Conservation (phyloP, 768 basidiomycete genomes). For the Piloderma croceum region DNA sequence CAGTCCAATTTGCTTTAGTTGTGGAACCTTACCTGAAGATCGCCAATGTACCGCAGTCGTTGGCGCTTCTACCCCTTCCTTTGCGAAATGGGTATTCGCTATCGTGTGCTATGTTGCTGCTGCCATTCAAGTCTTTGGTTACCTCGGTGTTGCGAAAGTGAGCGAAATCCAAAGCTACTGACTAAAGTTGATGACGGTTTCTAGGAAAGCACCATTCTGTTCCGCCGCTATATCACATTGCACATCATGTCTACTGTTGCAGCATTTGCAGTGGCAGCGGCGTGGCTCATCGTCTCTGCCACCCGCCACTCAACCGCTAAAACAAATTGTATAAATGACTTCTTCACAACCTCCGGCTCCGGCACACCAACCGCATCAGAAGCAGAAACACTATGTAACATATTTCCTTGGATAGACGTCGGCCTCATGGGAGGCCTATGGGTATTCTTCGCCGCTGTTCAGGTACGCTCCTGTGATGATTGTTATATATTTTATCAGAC, state of each 20-base stretch:
- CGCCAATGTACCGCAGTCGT: conserved; percentile 54
- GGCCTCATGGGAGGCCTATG: conserved; percentile 90
- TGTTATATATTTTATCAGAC: conserved; percentile 22
- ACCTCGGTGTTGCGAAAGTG: conserved; percentile 78
- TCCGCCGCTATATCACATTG: conserved; percentile 52
- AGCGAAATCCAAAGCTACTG: conserved; percentile 15
- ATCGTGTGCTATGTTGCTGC: conserved; percentile 73
- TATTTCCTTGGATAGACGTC: conserved; percentile 89
- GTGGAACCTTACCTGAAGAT: conserved; percentile 1
- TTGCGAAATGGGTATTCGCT: conserved; percentile 69
- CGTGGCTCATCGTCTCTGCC: conserved; percentile 79
- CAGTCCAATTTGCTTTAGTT: conserved; percentile 23
- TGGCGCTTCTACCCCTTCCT: conserved; percentile 76
- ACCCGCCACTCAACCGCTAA: conserved; percentile 69
- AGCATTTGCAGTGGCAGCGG: conserved; percentile 73
- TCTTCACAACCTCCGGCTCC: conserved; percentile 45
- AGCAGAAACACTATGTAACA: conserved; percentile 72
- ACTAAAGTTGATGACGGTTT: background rate
- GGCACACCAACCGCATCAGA: conserved; percentile 26
- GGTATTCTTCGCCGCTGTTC: conserved; percentile 71
- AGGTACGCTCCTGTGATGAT: conserved; percentile 41
- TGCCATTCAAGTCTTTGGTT: conserved; percentile 74
- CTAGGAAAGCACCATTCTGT: conserved; percentile 6
- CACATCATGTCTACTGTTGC: conserved; percentile 50
- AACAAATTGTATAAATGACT: conserved; percentile 53